phyloP scores from a whole-genome alignment of 2,329 filamentous ascomycete genomes.

The Stenocarpella maydis region DNA sequence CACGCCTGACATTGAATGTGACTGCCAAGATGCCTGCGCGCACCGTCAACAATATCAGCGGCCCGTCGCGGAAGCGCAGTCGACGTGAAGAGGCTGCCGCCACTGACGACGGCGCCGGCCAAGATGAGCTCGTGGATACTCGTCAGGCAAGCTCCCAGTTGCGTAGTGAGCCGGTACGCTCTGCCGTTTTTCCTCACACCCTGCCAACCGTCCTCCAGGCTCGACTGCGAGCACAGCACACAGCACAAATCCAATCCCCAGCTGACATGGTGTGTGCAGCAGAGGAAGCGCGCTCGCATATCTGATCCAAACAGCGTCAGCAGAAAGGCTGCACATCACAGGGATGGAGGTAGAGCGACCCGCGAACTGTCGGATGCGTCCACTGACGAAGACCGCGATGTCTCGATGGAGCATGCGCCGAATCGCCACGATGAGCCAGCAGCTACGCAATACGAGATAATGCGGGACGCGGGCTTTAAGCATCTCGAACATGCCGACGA shows the following conservation, averaged over 20 bases:
- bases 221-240: neutral
- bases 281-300: conserved; percentile 51
- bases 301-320: conserved; percentile 39
- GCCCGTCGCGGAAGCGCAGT: conserved; percentile 52
- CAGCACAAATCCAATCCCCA: neutral
- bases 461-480: conserved; percentile 66
- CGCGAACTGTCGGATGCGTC: conserved; percentile 32
- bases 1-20: neutral
- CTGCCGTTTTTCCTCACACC: neutral
- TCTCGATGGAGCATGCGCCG: conserved; percentile 40
- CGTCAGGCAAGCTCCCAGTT: conserved; percentile 52
- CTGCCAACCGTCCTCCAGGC: neutral
- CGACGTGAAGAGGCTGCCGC: conserved; percentile 46
- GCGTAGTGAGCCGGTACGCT: conserved; percentile 50
- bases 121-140: conserved; percentile 48
- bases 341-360: conserved; percentile 37
- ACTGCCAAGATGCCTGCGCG: conserved; percentile 41
- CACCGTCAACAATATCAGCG: conserved; percentile 39
- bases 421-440: conserved; percentile 46
- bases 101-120: conserved; percentile 43
- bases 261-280: conserved; percentile 38
- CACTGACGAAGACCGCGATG: conserved; percentile 41
- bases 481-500: conserved; percentile 64
- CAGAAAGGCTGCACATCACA: conserved; percentile 45
- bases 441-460: conserved; percentile 68